A percentile compares a stretch with the other conserved stretches of the same genome.
Evolutionary conservation across 1,284 basidiomycete genomes (phyloP).

Genomic region (Thecaphora frezii): DNA sequence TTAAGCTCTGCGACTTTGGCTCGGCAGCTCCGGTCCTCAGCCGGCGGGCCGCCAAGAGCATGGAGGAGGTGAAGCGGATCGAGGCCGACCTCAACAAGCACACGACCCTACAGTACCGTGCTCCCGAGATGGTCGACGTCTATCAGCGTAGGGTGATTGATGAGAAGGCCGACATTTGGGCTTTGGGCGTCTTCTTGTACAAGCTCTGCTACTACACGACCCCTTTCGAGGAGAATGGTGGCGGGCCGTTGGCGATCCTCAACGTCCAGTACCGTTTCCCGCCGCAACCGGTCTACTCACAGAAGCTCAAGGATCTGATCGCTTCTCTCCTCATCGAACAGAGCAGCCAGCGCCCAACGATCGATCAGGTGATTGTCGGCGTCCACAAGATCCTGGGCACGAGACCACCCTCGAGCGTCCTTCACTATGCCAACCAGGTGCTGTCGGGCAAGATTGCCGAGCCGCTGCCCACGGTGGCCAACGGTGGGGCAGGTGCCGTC

Average conservation of each 20-base stretch:
- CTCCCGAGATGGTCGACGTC: slow-evolving; percentile 97
- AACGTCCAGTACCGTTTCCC: slow-evolving; percentile 83
- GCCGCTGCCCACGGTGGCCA: slow-evolving; percentile 17
- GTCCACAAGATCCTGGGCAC: slow-evolving; percentile 46
- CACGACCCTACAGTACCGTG: slow-evolving; percentile 90
- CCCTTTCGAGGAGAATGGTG: slow-evolving; percentile 73
- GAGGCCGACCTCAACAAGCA: slow-evolving; percentile 91
- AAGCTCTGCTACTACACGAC: slow-evolving; percentile 97
- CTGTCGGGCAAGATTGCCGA: slow-evolving; percentile 30
- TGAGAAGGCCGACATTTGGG: slow-evolving; percentile 85
- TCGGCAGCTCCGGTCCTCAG: slow-evolving; percentile 70
- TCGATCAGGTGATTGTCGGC: slow-evolving; percentile 44
- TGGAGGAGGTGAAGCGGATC: slow-evolving; percentile 69
- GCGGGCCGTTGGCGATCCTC: slow-evolving; percentile 90
- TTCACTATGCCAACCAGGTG: slow-evolving; percentile 36
- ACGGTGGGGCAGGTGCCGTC: slow-evolving; percentile 6
- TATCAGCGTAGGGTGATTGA: slow-evolving; percentile 79
- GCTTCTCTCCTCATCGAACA: slow-evolving; percentile 58
- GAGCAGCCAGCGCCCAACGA: slow-evolving; percentile 38
- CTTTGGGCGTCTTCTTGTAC: slow-evolving; percentile 74
- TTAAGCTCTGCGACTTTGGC: slow-evolving; percentile 98
- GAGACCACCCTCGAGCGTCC: slow-evolving; percentile 26
- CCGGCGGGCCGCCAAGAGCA: slow-evolving; percentile 36
- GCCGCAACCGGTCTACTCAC: slow-evolving; percentile 81
- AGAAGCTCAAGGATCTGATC: slow-evolving; percentile 81